phyloP scores from a whole-genome alignment of 306 rosid genomes.

The Senna tora region DNA sequence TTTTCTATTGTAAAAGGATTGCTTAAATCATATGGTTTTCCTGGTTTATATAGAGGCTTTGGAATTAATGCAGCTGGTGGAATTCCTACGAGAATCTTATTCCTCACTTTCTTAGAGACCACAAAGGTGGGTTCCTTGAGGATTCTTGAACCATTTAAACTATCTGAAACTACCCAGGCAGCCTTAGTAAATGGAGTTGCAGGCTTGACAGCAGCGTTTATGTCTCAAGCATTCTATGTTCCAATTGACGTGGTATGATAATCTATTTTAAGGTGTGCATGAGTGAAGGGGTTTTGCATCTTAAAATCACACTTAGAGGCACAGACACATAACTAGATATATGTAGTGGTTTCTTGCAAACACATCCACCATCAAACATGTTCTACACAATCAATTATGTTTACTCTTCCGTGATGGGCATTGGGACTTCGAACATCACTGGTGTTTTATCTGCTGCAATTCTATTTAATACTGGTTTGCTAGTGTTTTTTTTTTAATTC shows the following conservation, averaged over 20 bases:
- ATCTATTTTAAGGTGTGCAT: constrained; percentile 29
- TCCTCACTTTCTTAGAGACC: constrained; percentile 78
- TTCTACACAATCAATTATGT: constrained; percentile 1
- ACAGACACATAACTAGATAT: neutral
- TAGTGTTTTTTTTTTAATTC: constrained; percentile 18
- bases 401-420: constrained; percentile 6
- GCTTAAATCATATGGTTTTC: constrained; percentile 78
- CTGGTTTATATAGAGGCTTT: constrained; percentile 89
- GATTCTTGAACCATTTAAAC: constrained; percentile 66
- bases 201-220: constrained; percentile 89
- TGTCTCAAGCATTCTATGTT: constrained; percentile 89
- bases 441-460: constrained; percentile 21
- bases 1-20: constrained; percentile 74
- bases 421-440: constrained; percentile 13
- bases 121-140: constrained; percentile 74
- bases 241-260: constrained; percentile 93
- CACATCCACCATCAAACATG: constrained; percentile 13
- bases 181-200: constrained; percentile 94
- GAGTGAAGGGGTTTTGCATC: neutral
- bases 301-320: neutral
- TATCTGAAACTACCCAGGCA: constrained; percentile 82
- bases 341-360: constrained; percentile 35
- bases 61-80: constrained; percentile 91
- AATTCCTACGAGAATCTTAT: constrained; percentile 83
- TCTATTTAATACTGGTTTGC: neutral